phyloP scores from a whole-genome alignment of 139 green algal species.

The Coelastrella sp. region DNA sequence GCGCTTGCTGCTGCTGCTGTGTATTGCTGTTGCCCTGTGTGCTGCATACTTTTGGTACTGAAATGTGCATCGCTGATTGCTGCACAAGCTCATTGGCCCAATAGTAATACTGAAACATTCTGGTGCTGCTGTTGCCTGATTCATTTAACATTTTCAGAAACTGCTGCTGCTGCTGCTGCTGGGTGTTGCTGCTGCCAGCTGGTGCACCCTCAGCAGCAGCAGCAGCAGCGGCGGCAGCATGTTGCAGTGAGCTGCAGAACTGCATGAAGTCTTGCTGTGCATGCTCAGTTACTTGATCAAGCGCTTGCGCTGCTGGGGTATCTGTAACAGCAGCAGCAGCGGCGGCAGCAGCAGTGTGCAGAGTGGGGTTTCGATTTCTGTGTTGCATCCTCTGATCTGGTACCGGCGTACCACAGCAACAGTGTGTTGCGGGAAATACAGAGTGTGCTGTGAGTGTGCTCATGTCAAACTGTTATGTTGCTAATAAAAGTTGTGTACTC shows the following conservation, averaged over 20 bases:
- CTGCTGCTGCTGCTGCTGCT: slow-evolving; percentile 10
- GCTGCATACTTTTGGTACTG: not conserved
- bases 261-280: not conserved
- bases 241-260: not conserved
- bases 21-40: not conserved
- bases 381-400: not conserved
- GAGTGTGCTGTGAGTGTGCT: too few relatives aligned
- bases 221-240: not conserved
- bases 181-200: not conserved
- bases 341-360: not conserved
- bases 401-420: too few relatives aligned
- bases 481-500: too few relatives aligned
- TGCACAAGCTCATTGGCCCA: not conserved
- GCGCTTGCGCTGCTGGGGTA: not conserved
- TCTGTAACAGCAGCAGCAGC: slow-evolving; percentile 34
- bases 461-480: too few relatives aligned
- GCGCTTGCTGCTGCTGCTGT: not conserved
- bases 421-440: too few relatives aligned
- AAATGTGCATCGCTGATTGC: not conserved
- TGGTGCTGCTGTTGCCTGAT: slow-evolving; percentile 5
- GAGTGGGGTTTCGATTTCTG: not conserved
- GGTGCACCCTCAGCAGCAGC: not conserved
- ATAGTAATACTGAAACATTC: not conserved
- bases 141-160: not conserved
- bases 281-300: not conserved